A percentile compares a stretch with the other conserved stretches of the same genome.
Conservation (phyloP, 331 rosid genomes). For the Acacia concinna region DNA sequence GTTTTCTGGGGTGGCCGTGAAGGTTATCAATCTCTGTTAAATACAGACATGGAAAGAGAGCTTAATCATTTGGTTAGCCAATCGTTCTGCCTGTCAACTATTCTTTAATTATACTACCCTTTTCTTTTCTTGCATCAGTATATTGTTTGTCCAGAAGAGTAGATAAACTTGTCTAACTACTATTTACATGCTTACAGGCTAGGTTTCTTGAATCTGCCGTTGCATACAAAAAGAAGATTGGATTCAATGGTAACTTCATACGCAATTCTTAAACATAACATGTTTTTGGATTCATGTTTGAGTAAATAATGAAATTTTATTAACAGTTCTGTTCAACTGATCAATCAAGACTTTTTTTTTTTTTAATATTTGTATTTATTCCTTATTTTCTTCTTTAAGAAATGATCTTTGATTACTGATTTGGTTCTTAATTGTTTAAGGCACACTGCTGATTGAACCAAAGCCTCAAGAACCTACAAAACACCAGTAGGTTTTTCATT, state of each 20-base stretch:
- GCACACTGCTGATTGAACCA: slow-evolving; percentile 88
- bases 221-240: slow-evolving; percentile 84
- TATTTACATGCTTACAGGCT: slow-evolving; percentile 52
- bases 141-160: neutral
- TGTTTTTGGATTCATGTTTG: neutral
- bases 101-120: neutral
- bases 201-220: slow-evolving; percentile 83
- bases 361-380: neutral
- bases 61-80: slow-evolving; percentile 79
- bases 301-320: neutral
- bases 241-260: slow-evolving; percentile 66
- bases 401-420: neutral
- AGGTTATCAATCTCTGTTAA: slow-evolving; percentile 85
- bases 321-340: neutral
- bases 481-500: slow-evolving; percentile 64
- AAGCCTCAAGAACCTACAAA: slow-evolving; percentile 98
- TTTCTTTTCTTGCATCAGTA: neutral
- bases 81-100: neutral
- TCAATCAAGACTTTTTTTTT: neutral
- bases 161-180: neutral
- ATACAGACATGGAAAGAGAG: slow-evolving; percentile 93
- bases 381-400: neutral
- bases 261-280: neutral
- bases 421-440: slow-evolving; percentile 39
- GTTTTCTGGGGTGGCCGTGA: slow-evolving; percentile 99